Evolutionary conservation across 495 filamentous ascomycete species (phyloP).

Genomic region (Penicillium manginii): DNA sequence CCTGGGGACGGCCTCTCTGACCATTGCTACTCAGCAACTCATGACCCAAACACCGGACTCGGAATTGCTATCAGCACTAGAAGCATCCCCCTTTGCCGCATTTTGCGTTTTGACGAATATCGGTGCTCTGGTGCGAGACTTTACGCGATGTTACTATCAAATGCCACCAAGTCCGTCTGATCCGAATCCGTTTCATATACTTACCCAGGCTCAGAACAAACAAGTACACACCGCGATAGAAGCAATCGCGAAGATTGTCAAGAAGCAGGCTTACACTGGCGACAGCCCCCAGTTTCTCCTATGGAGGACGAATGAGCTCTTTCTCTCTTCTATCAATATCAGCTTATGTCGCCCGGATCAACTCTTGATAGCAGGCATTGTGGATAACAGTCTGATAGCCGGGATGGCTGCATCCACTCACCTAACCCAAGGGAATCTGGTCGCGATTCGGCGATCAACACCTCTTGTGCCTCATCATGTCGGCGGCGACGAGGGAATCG

Average conservation of each 20-base stretch:
- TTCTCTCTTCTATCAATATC: constrained; percentile 16
- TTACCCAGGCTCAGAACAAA: constrained; percentile 17
- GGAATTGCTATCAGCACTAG: constrained; percentile 14
- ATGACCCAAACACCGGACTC: constrained; percentile 17
- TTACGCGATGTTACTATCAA: constrained; percentile 21
- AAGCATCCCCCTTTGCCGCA: constrained; percentile 13
- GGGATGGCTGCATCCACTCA: constrained; percentile 19
- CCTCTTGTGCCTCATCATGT: constrained; percentile 11
- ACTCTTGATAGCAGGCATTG: constrained; percentile 19
- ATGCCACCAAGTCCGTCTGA: constrained; percentile 16
- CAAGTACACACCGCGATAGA: constrained; percentile 14
- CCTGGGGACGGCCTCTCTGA: constrained; percentile 13
- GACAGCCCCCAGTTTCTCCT: constrained; percentile 17
- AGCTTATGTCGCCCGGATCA: constrained; percentile 17
- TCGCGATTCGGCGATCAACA: constrained; percentile 14
- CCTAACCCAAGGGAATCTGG: constrained; percentile 13
- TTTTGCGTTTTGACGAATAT: constrained; percentile 15
- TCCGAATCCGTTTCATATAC: constrained; percentile 16
- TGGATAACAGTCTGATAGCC: constrained; percentile 19
- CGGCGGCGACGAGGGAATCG: constrained; percentile 13
- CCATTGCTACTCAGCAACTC: constrained; percentile 17
- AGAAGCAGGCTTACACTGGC: constrained; percentile 15
- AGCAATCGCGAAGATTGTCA: constrained; percentile 17
- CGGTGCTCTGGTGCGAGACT: constrained; percentile 13
- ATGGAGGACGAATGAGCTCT: constrained; percentile 17